Evolutionary conservation across 176 grass and related monocot species (phyloP), one percentile per base, ranked within the genome.

Genomic region (Themeda triandra): DNA sequence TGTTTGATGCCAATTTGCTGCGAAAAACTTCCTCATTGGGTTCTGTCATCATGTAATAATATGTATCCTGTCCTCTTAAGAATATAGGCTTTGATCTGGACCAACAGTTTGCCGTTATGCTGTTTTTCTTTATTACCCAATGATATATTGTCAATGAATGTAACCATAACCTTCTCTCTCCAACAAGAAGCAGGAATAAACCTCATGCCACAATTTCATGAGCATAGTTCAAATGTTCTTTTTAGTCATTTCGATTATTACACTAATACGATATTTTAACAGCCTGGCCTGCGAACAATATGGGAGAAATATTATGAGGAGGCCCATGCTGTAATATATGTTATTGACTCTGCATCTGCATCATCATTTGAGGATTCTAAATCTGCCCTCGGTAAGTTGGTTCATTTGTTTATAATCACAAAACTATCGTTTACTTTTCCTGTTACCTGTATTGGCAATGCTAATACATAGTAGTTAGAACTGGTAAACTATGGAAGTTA

Each of bases 261-360:
- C 45, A 56, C 66, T 59, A 65, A 58, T 83, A 86, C 39, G 19
- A 77, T 71, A 66, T 76, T 80, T 80, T 71, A 64, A 69, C 72
- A 99, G 97, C 83, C 82, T 90, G 93, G 93, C 75, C 77, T 96
- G 48, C 90, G 93, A 72, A 94, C 97, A 82, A 99, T 99, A 81
- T 99, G 97, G 97, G 93, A 99, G 88, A 99, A 99, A 92, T 99
- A 99, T 87, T 99, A 92, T 79, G 93, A 99, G 24, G 97, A 99
- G 80, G 90, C 97, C 6, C 92, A 99, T 92, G 93, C 97, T 86
- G 84, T 99, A 88, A 92, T 99, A 59, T 99, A 94, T 91, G 88
- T 99, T 59, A 92, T 96, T 4, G 93, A 99, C 70, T 92, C 97
- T 78, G 79, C 91, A 79, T 84, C 93, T 92, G 86, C 91, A 30